phyloP scores from a whole-genome alignment of 2,329 filamentous ascomycete genomes.

The Chaetomiaceae sp. region DNA sequence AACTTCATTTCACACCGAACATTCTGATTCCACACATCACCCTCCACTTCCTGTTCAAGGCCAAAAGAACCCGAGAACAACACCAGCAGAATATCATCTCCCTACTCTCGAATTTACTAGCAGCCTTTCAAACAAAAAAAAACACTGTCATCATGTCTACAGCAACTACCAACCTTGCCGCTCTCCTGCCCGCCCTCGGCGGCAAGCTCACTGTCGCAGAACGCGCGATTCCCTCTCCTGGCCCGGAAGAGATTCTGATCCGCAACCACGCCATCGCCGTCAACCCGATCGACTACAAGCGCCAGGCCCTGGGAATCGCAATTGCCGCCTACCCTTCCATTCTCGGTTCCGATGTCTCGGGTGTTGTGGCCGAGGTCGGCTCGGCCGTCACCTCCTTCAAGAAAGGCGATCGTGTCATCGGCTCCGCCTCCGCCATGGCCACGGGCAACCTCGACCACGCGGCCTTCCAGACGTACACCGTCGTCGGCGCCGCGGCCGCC shows the following conservation, averaged over 20 bases:
- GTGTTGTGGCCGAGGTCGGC: slow-evolving; percentile 32
- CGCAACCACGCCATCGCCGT: slow-evolving; percentile 31
- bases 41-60: not conserved
- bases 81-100: too few species aligned
- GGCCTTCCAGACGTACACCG: slow-evolving; percentile 10
- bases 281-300: slow-evolving; percentile 35
- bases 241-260: slow-evolving; percentile 30
- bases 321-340: slow-evolving; percentile 31
- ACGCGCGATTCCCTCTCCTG: slow-evolving; percentile 19
- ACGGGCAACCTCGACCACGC: slow-evolving; percentile 2
- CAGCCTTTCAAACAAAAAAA: too few species aligned
- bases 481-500: not conserved
- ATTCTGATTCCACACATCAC: not conserved
- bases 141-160: slow-evolving; percentile 3
- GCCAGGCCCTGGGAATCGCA: slow-evolving; percentile 27
- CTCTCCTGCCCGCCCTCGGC: not conserved
- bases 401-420: slow-evolving; percentile 7
- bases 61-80: too few species aligned
- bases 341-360: slow-evolving; percentile 33
- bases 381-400: slow-evolving; percentile 21
- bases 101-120: too few species aligned
- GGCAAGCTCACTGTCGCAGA: not conserved
- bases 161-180: slow-evolving; percentile 1
- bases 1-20: too few species aligned
- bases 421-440: not conserved